Conservation (phyloP, 805 yeast genomes). For the Candida yuanshanica region DNA sequence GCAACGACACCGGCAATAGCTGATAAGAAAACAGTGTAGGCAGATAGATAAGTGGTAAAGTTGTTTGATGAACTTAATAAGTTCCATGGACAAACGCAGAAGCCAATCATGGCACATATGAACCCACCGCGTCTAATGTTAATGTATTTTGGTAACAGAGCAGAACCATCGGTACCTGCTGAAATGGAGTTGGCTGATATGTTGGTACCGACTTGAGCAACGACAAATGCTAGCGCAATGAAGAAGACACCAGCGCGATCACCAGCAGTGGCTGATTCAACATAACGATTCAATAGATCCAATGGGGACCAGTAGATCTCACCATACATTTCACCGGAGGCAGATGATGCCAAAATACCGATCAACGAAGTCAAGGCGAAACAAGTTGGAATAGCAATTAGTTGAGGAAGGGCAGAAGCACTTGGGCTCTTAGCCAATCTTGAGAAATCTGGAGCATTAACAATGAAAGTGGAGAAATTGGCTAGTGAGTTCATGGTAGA, state of each 20-base stretch:
- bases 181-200: conserved; percentile 67
- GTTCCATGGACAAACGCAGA: conserved; percentile 80
- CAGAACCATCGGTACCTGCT: conserved; percentile 70
- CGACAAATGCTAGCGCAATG: conserved; percentile 61
- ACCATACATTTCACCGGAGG: conserved; percentile 63
- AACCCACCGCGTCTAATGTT: conserved; percentile 79
- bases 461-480: conserved; percentile 83
- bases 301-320: conserved; percentile 80
- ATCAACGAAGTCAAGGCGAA: conserved; percentile 78
- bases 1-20: conserved; percentile 76
- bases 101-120: conserved; percentile 66
- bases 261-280: conserved; percentile 48
- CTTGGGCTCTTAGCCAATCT: conserved; percentile 63
- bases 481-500: conserved; percentile 78
- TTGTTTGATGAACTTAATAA: conserved; percentile 60
- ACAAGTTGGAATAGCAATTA: conserved; percentile 64
- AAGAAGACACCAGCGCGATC: conserved; percentile 78
- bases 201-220: conserved; percentile 77
- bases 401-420: conserved; percentile 51
- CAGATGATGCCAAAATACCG: conserved; percentile 81
- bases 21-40: conserved; percentile 77
- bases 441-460: conserved; percentile 86
- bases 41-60: conserved; percentile 75
- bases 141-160: conserved; percentile 55
- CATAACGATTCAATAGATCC: conserved; percentile 56